Evolutionary conservation across 2,329 filamentous ascomycete genomes (phyloP), one percentile per base, ranked within the genome.

Genomic region (Ophiostoma piceae): DNA sequence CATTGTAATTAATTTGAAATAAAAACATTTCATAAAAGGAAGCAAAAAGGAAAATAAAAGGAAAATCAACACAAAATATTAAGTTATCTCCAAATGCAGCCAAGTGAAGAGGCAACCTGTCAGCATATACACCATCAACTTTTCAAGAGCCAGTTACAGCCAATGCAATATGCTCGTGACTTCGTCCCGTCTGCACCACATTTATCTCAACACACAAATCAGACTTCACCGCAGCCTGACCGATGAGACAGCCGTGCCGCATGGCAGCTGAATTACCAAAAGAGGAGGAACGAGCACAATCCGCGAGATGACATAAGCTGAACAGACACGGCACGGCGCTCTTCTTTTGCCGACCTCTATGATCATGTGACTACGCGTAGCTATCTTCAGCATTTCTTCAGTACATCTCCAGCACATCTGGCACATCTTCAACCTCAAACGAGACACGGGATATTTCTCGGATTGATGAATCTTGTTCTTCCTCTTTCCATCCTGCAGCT

Each of bases 321-420:
- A 47, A 19, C 43, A 19, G 43, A 16, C 43, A n/a, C 19, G 43
- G 16, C 19, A 7, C 19, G 7, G 43, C 19, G 35, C 19, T 47
- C 7, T 47, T n/a, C 8, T 7, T 11, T 9, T 57, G 8, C 4
- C 51, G 12, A 11, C n/a, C 43, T 19, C 8, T 6, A 35, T 26
- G n/a, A 26, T 57, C 51, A 57, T 57, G 51, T 57, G 51, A 57
- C 51, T 47, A 47, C 43, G 43, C 43, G 43, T n/a, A 47, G 43
- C 16, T 8, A n/a, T 47, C 19, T 47, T 47, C 8, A n/a, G 7
- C 6, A 9, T 16, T 19, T 47, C 43, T n/a, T 57, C 51, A 26
- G 26, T n/a, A 57, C 51, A 57, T 47, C 43, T 47, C 14, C 16
- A 35, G 35, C 35, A 35, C 8, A 35, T 35, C 35, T 35, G 8